Conservation (phyloP, 2,329 filamentous ascomycete species). For the Aspergillus pseudoglaucus region DNA sequence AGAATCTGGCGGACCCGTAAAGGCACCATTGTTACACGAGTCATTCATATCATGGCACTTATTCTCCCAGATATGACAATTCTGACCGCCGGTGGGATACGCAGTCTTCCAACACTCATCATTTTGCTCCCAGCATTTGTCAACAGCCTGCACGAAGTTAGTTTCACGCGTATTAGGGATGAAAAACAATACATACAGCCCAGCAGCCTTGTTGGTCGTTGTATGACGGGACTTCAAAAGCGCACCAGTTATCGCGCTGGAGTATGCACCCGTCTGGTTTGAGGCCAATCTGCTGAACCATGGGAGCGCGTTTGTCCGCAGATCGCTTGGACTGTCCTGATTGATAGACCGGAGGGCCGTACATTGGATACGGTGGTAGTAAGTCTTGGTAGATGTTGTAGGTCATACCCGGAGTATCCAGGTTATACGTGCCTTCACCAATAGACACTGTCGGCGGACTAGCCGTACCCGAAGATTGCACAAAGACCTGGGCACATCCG, state of each 20-base stretch:
- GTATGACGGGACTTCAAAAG: conserved; percentile 54
- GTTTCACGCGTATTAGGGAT: background rate
- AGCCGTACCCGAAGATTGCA: conserved; percentile 46
- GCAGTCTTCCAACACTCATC: conserved; percentile 54
- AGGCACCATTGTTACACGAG: conserved; percentile 36
- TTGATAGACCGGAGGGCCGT: conserved; percentile 52
- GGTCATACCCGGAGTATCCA: conserved; percentile 49
- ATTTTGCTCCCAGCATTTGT: conserved; percentile 54
- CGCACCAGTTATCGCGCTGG: conserved; percentile 69
- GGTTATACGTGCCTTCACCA: conserved; percentile 55
- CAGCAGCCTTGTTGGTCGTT: conserved; percentile 54
- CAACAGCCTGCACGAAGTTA: conserved; percentile 30
- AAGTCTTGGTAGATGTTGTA: conserved; percentile 58
- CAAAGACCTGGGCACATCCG: conserved; percentile 64
- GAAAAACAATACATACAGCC: conserved; percentile 30
- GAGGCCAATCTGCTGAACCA: conserved; percentile 43
- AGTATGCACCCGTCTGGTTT: conserved; percentile 53
- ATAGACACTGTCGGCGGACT: conserved; percentile 55
- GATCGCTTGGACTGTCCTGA: conserved; percentile 23
- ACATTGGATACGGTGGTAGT: conserved; percentile 51
- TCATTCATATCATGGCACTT: conserved; percentile 51
- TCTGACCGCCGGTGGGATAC: conserved; percentile 52
- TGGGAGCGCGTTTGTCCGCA: conserved; percentile 1
- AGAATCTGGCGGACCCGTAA: conserved; percentile 39
- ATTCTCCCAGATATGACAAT: conserved; percentile 56